phyloP scores from a whole-genome alignment of 169 alveolate species.

The Plasmodium chabaudi region DNA sequence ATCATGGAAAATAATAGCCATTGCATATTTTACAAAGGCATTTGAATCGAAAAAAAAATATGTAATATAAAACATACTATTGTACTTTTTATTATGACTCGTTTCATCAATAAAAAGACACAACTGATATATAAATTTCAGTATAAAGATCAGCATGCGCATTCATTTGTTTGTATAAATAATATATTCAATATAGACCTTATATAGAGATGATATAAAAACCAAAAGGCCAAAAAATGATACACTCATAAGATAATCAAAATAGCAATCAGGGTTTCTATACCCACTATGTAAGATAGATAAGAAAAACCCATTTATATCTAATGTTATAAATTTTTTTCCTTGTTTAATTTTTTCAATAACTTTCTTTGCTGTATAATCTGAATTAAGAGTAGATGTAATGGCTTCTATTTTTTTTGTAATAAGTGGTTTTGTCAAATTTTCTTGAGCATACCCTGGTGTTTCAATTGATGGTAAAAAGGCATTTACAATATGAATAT shows the following conservation, averaged over 20 bases:
- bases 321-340: conserved; percentile 49
- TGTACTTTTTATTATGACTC: too few relatives aligned
- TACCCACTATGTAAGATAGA: conserved; percentile 44
- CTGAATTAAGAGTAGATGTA: conserved; percentile 47
- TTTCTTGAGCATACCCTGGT: conserved; percentile 56
- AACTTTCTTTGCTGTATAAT: conserved; percentile 59
- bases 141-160: too few relatives aligned
- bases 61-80: too few relatives aligned
- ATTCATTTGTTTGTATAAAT: neutral
- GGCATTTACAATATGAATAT: conserved; percentile 56
- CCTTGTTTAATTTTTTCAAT: conserved; percentile 42
- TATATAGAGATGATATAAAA: conserved; percentile 49
- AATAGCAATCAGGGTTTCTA: conserved; percentile 68
- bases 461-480: conserved; percentile 69
- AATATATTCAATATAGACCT: conserved; percentile 34
- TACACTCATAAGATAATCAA: conserved; percentile 50
- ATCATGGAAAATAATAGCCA: too few relatives aligned
- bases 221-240: conserved; percentile 33
- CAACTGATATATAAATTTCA: too few relatives aligned
- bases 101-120: too few relatives aligned
- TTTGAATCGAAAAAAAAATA: too few relatives aligned
- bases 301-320: conserved; percentile 39
- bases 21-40: too few relatives aligned
- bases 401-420: conserved; percentile 41
- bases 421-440: conserved; percentile 44